Percentiles rank a stretch among this genome's conserved stretches.
phyloP scores from a whole-genome alignment of 352 stramenopile species.

The Pythium oligandrum region DNA sequence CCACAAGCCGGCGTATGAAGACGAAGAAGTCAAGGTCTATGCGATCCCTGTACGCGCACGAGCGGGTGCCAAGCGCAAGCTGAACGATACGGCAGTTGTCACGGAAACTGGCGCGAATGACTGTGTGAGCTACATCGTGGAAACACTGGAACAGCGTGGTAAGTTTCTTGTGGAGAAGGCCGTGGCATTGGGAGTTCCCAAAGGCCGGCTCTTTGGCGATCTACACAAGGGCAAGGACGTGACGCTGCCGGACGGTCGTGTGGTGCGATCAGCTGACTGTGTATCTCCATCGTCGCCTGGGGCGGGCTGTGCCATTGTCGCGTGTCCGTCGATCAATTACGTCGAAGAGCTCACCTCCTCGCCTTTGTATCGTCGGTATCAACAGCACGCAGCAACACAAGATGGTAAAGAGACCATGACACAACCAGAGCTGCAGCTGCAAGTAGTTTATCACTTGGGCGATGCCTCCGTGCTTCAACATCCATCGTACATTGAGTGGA shows the following conservation, averaged over 20 bases:
- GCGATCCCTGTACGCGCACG: slow-evolving; percentile 30
- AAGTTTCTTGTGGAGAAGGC: slow-evolving; percentile 80
- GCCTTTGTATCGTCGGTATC: slow-evolving; percentile 40
- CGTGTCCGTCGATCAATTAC: slow-evolving; percentile 58
- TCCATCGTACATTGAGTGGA: slow-evolving; percentile 57
- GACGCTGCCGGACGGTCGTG: slow-evolving; percentile 48
- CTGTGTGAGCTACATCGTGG: slow-evolving; percentile 67
- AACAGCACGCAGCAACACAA: slow-evolving; percentile 9
- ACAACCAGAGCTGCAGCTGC: slow-evolving; percentile 36
- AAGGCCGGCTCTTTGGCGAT: slow-evolving; percentile 72
- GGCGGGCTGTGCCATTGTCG: slow-evolving; percentile 41
- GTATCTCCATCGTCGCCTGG: slow-evolving; percentile 59
- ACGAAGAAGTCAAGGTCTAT: slow-evolving; percentile 54
- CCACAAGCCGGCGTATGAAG: slow-evolving; percentile 27
- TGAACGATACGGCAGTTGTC: slow-evolving; percentile 26
- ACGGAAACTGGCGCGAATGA: slow-evolving; percentile 18
- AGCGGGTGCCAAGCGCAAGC: slow-evolving; percentile 53
- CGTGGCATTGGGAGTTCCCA: slow-evolving; percentile 61
- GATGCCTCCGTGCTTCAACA: slow-evolving; percentile 38
- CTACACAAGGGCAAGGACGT: slow-evolving; percentile 79
- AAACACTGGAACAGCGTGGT: slow-evolving; percentile 62
- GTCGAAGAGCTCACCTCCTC: slow-evolving; percentile 48
- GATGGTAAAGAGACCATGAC: neutral
- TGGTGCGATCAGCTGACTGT: slow-evolving; percentile 66
- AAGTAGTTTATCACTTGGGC: slow-evolving; percentile 63